These are phyloP conservation scores for Botrytis hyacinthi DNA, from an alignment of 2,329 filamentous ascomycete species.

Conservation along the genomic window DNA sequence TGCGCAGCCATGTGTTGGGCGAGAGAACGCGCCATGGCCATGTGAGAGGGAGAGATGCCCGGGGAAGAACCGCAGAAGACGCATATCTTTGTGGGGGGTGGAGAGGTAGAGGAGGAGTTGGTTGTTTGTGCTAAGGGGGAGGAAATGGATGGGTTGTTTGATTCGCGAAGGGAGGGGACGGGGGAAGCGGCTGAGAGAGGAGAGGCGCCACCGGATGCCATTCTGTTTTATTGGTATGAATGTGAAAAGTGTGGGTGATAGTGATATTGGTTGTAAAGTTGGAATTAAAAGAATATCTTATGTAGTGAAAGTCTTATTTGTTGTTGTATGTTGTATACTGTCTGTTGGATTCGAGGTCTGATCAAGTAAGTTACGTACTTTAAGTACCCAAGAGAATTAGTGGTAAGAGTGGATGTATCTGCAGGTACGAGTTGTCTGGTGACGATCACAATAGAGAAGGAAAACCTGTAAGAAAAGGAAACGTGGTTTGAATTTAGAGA, in stretches of 20 bases:
- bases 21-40: slow-evolving; percentile 67
- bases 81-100: slow-evolving; percentile 22
- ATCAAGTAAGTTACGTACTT: background rate
- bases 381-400: background rate
- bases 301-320: background rate
- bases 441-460: background rate
- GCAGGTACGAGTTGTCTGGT: slow-evolving; percentile 9
- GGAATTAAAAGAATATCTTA: background rate
- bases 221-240: slow-evolving; percentile 28
- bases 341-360: background rate
- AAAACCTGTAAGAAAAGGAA: slow-evolving; percentile 7
- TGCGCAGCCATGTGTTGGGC: slow-evolving; percentile 71
- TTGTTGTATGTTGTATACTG: background rate
- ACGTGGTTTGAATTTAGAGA: background rate
- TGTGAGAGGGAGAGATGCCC: slow-evolving; percentile 70
- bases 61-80: slow-evolving; percentile 79
- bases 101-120: background rate
- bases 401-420: slow-evolving; percentile 7
- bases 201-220: slow-evolving; percentile 45
- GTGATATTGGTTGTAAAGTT: background rate
- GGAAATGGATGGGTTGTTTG: slow-evolving; percentile 8
- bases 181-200: slow-evolving; percentile 34
- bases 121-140: slow-evolving; percentile 1
- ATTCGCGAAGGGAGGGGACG: slow-evolving; percentile 21
- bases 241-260: background rate